Evolutionary conservation across 495 filamentous ascomycete genomes (phyloP).

Genomic region (Penicillium silybi): DNA sequence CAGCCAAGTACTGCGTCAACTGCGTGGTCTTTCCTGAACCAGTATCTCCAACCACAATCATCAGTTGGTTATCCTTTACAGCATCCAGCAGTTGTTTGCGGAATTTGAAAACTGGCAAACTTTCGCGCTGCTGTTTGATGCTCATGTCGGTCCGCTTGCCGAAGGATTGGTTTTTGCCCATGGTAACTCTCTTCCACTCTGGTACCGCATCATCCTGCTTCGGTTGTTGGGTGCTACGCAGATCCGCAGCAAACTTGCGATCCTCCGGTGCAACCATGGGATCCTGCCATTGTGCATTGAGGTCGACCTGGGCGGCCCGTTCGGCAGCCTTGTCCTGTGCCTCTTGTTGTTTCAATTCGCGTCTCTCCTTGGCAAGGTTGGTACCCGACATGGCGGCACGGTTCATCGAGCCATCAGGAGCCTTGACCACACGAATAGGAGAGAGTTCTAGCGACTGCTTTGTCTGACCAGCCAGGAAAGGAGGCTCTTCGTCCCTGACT

Average conservation of each 20-base stretch:
- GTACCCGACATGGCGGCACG: slow-evolving; percentile 92
- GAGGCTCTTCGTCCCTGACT: slow-evolving; percentile 91
- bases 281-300: slow-evolving; percentile 92
- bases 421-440: slow-evolving; percentile 94
- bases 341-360: slow-evolving; percentile 86
- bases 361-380: slow-evolving; percentile 81
- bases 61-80: slow-evolving; percentile 78
- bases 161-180: slow-evolving; percentile 75
- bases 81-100: slow-evolving; percentile 84
- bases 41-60: slow-evolving; percentile 97
- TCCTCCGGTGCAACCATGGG: slow-evolving; percentile 85
- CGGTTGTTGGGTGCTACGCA: slow-evolving; percentile 56
- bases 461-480: slow-evolving; percentile 93
- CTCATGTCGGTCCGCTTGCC: slow-evolving; percentile 87
- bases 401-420: slow-evolving; percentile 93
- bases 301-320: slow-evolving; percentile 73
- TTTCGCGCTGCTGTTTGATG: slow-evolving; percentile 93
- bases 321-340: slow-evolving; percentile 77
- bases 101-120: slow-evolving; percentile 86
- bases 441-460: slow-evolving; percentile 93
- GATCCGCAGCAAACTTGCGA: slow-evolving; percentile 80
- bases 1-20: slow-evolving; percentile 89
- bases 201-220: slow-evolving; percentile 67
- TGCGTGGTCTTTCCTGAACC: slow-evolving; percentile 98
- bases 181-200: slow-evolving; percentile 87